Base-by-base conservation (phyloP, 139 green algal species). In the Deuterostichococcus epilithicus region DNA sequence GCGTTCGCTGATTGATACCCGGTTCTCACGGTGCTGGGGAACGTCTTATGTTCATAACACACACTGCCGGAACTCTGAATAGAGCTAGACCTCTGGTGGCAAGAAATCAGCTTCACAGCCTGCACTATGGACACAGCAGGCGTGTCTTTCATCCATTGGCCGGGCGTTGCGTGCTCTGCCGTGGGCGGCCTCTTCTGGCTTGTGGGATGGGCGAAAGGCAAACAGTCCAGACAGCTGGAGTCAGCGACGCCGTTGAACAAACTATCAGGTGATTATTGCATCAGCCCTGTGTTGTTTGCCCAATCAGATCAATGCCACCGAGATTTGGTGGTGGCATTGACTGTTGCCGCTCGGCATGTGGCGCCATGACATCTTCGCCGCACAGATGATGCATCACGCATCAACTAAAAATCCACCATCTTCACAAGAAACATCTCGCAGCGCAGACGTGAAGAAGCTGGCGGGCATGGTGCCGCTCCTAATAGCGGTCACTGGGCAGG, bases 41-140 rank as follows among this genome's bases (percentile, higher is more conserved):
- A 3, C 20, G 32, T 3, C 23, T 30, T 22, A 34, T 37, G 44
- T 60, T 65, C 1, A 5, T 35, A 28, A 52, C n/a, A n/a, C n/a
- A n/a, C n/a, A n/a, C n/a, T n/a, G n/a, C n/a, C n/a, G n/a, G n/a
- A n/a, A n/a, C n/a, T n/a, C n/a, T n/a, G n/a, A n/a, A n/a, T n/a
- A n/a, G n/a, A n/a, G n/a, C n/a, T n/a, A n/a, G n/a, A n/a, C n/a
- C n/a, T n/a, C n/a, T n/a, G n/a, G n/a, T n/a, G n/a, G n/a, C n/a
- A n/a, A n/a, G n/a, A n/a, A n/a, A n/a, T n/a, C n/a, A n/a, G n/a
- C n/a, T n/a, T n/a, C n/a, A n/a, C n/a, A n/a, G n/a, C n/a, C n/a
- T n/a, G n/a, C n/a, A n/a, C n/a, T n/a, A 78, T 82, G 78, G 34
- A 71, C 60, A 88, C 88, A 47, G 86, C 87, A 15, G 84, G 84